Conservation (phyloP, 345 rosid genomes). For the Boechera divaricarpa region DNA sequence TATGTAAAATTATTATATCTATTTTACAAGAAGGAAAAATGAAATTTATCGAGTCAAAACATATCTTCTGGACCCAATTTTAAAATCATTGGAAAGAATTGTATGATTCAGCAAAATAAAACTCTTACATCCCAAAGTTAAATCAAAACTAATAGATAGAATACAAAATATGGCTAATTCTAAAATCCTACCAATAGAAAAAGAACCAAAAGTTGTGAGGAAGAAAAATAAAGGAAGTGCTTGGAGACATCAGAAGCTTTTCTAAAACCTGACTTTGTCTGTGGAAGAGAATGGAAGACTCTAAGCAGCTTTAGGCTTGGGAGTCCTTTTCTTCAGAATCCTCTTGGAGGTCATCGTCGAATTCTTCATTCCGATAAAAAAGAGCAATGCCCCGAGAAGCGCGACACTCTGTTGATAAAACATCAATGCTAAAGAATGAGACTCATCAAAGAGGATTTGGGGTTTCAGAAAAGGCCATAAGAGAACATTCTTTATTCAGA, state of each 20-base stretch:
- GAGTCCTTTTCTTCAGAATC: slow-evolving; percentile 65
- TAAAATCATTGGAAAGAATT: not conserved
- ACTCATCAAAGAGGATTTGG: not conserved
- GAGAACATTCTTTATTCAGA: not conserved
- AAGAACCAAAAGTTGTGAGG: slow-evolving; percentile 22
- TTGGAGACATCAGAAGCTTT: slow-evolving; percentile 27
- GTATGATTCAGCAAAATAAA: slow-evolving; percentile 18
- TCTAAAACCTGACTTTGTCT: slow-evolving; percentile 28
- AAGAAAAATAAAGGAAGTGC: not conserved
- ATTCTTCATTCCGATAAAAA: slow-evolving; percentile 86
- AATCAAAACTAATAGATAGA: not conserved
- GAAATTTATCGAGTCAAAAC: not conserved
- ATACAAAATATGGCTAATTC: slow-evolving; percentile 27
- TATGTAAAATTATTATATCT: not conserved
- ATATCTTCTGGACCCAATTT: not conserved
- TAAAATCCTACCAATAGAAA: slow-evolving; percentile 19
- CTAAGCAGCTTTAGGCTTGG: slow-evolving; percentile 62
- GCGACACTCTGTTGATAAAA: slow-evolving; percentile 66
- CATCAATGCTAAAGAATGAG: slow-evolving; percentile 8
- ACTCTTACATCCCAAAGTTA: slow-evolving; percentile 3
- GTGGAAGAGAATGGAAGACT: slow-evolving; percentile 18
- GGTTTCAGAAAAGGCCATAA: not conserved
- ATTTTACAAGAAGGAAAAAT: not conserved
- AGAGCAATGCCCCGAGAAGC: slow-evolving; percentile 78
- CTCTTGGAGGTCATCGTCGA: slow-evolving; percentile 46